Percentiles rank a stretch among this genome's conserved stretches.
Evolutionary conservation across 805 yeast species (phyloP).

Genomic region (Candida oleophila): DNA sequence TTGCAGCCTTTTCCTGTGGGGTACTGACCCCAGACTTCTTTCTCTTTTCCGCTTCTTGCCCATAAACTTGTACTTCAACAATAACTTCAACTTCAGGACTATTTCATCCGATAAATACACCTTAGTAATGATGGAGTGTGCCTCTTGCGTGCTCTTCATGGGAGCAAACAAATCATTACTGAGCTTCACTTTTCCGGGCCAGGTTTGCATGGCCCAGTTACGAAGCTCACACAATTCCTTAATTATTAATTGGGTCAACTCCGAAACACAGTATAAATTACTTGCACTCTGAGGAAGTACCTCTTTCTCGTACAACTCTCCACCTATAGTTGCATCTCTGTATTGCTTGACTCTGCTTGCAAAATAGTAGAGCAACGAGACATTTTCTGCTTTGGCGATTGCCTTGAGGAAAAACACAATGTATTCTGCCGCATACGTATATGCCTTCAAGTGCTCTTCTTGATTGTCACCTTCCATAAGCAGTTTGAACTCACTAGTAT

Average conservation of each 20-base stretch:
- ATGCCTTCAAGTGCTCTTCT: conserved; percentile 37
- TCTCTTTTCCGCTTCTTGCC: conserved; percentile 24
- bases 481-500: conserved; percentile 63
- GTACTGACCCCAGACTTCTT: conserved; percentile 7
- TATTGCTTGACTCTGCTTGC: conserved; percentile 80
- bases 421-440: conserved; percentile 56
- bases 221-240: conserved; percentile 55
- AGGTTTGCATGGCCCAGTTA: conserved; percentile 71
- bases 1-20: not conserved
- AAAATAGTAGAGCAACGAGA: conserved; percentile 71
- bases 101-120: conserved; percentile 54
- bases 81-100: conserved; percentile 32
- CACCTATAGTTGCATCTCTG: conserved; percentile 52
- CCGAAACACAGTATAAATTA: conserved; percentile 66
- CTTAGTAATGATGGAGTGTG: conserved; percentile 53
- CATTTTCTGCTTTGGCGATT: conserved; percentile 63
- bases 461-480: conserved; percentile 27
- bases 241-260: conserved; percentile 66
- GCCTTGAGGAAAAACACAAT: conserved; percentile 58
- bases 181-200: conserved; percentile 76
- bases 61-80: conserved; percentile 23
- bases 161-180: conserved; percentile 72
- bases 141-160: conserved; percentile 54
- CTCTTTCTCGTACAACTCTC: conserved; percentile 22
- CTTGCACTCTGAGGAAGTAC: conserved; percentile 22